Percentiles rank a stretch among this genome's conserved stretches.
phyloP scores from a whole-genome alignment of 192 early-diverging fungal genomes.

The Mortierella antarctica region DNA sequence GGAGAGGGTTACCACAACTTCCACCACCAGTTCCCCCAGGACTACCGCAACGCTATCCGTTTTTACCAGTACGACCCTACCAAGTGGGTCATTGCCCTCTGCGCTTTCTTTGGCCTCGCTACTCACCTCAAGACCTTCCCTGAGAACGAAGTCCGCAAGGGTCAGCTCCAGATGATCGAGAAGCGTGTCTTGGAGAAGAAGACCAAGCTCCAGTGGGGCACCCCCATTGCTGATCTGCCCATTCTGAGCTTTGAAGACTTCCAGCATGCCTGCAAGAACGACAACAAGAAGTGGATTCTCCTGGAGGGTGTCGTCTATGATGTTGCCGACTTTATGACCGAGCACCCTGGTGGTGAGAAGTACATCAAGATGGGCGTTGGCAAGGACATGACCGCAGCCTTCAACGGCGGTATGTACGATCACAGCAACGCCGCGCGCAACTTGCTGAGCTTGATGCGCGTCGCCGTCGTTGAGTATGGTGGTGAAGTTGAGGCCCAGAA shows the following conservation, averaged over 20 bases:
- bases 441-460: conserved; percentile 82
- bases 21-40: conserved; percentile 90
- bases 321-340: conserved; percentile 83
- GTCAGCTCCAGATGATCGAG: conserved; percentile 83
- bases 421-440: conserved; percentile 95
- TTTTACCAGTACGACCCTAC: conserved; percentile 89
- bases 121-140: conserved; percentile 85
- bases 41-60: conserved; percentile 87
- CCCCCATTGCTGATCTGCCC: conserved; percentile 76
- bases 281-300: conserved; percentile 81
- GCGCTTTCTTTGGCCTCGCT: conserved; percentile 72
- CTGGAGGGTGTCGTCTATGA: conserved; percentile 90
- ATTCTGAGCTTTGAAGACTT: conserved; percentile 73
- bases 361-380: conserved; percentile 83
- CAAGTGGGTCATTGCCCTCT: conserved; percentile 82
- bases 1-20: conserved; percentile 92
- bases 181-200: conserved; percentile 79
- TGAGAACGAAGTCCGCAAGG: conserved; percentile 84
- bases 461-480: conserved; percentile 70
- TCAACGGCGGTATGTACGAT: conserved; percentile 95
- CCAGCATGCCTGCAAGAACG: conserved; percentile 61
- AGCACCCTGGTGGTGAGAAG: conserved; percentile 91
- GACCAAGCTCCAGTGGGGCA: conserved; percentile 79
- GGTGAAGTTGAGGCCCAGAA: conserved; percentile 60
- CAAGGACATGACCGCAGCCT: conserved; percentile 90